Base-by-base conservation (phyloP, 148 eudicot species). In the Spergularia marina region DNA sequence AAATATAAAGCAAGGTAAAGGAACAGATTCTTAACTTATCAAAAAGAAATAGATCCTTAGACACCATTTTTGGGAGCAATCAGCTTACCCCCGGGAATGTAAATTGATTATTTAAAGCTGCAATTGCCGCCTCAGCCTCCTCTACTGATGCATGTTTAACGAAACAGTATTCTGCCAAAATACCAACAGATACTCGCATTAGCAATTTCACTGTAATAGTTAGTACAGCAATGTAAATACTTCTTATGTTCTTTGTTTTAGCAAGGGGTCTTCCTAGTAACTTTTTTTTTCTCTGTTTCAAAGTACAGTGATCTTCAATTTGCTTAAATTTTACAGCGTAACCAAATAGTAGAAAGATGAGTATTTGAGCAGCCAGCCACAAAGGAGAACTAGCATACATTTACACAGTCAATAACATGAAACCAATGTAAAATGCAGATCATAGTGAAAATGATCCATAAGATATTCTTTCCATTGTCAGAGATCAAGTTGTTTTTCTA, bases 61-160 rank as follows among this genome's bases (percentile, higher is more conserved):
- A 36, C n/a, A 72, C n/a, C 53, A 65, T 51, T 53, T 47, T 34
- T 16, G 44, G 23, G 4, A 30, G 1, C 36, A 30, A 30, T 30
- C 65, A 66, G 86, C 97, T 71, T 74, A 95, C 99, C 83, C 88
- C 98, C 53, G 92, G 84, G 75, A 93, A 91, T 9, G 78, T 81
- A 76, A 73, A 87, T 36, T 76, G 87, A 81, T 80, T 71, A 84
- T 91, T 52, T 61, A 92, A 83, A 70, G 89, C 90, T 75, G 53
- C 70, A 68, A 95, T 89, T 61, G 99, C 99, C 65, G 79, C 77
- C 52, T 91, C 89, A 60, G 92, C 98, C 71, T 88, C 98, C 81
- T 91, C 94, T 56, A 86, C 12, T 6, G 83, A 85, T 39, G 86
- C 76, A 84, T 83, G 92, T 86, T 95, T 95, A 67, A 95, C 91